Evolutionary conservation across 169 alveolate genomes (phyloP).

Genomic region (Cryptosporidium bovis): DNA sequence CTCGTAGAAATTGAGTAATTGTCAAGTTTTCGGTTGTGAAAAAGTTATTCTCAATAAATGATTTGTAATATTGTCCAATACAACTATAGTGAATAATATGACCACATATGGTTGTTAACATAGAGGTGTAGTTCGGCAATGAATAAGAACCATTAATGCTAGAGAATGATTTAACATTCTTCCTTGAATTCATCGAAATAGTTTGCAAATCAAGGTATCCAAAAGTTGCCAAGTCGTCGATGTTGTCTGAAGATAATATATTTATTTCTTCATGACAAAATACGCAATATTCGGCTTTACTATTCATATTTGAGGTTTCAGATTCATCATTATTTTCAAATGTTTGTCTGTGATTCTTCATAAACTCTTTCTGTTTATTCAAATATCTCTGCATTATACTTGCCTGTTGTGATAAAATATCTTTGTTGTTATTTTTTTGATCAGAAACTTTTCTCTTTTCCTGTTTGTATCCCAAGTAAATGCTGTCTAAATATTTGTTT

Average conservation of each 20-base stretch:
- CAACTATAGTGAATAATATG: constrained; percentile 51
- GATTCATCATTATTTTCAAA: not conserved
- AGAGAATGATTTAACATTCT: not conserved
- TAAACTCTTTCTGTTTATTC: constrained; percentile 18
- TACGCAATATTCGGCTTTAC: constrained; percentile 18
- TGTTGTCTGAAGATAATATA: not conserved
- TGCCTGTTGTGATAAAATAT: not conserved
- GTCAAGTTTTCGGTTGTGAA: too few species aligned
- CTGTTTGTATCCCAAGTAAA: not conserved
- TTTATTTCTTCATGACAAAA: constrained; percentile 54
- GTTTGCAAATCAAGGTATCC: constrained; percentile 48
- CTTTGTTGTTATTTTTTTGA: not conserved
- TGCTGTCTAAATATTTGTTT: not conserved
- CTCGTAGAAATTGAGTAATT: too few species aligned
- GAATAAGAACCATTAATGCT: constrained; percentile 2
- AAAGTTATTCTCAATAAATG: not conserved
- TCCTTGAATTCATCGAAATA: constrained; percentile 8
- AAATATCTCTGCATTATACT: constrained; percentile 17
- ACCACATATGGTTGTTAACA: constrained; percentile 54
- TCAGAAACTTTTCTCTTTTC: not conserved
- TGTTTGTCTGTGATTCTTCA: not conserved
- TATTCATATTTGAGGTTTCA: not conserved
- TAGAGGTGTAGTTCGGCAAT: constrained; percentile 7
- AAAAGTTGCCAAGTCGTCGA: constrained; percentile 22
- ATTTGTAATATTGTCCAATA: constrained; percentile 28